A percentile compares a stretch with the other conserved stretches of the same genome.
Conservation (phyloP, 2,329 filamentous ascomycete species). For the Sarocladiaceae sp. region DNA sequence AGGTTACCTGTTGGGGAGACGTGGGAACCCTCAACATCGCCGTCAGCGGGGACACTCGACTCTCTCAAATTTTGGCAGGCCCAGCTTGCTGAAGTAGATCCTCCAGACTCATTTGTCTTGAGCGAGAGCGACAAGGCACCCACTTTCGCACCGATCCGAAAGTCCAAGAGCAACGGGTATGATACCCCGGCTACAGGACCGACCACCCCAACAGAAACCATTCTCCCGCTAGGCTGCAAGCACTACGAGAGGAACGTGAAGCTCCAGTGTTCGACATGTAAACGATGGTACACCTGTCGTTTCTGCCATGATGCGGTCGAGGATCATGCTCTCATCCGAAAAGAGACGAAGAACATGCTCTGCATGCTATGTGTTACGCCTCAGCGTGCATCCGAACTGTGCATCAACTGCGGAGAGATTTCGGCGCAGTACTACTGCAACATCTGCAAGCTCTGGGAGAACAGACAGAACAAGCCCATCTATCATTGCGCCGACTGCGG, state of each 20-base stretch:
- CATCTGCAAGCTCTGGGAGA: conserved; percentile 96
- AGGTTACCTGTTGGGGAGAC: conserved; percentile 19
- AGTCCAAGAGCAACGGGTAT: conserved; percentile 40
- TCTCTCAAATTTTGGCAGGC: conserved; percentile 58
- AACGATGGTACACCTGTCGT: conserved; percentile 90
- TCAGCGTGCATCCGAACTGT: conserved; percentile 76
- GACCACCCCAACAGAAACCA: conserved; percentile 19
- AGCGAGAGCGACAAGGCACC: conserved; percentile 59
- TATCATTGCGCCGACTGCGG: conserved; percentile 97
- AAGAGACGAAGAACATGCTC: conserved; percentile 89
- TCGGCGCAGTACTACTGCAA: conserved; percentile 89
- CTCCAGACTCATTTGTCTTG: conserved; percentile 42
- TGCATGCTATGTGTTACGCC: conserved; percentile 92
- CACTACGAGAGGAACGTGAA: conserved; percentile 98
- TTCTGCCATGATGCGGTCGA: conserved; percentile 88
- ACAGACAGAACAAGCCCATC: conserved; percentile 83
- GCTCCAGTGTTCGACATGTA: conserved; percentile 85
- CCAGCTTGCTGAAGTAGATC: conserved; percentile 33
- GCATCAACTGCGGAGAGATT: conserved; percentile 69
- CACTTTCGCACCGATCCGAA: conserved; percentile 59
- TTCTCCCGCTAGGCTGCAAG: conserved; percentile 67
- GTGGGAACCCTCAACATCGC: conserved; percentile 36
- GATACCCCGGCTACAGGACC: conserved; percentile 21
- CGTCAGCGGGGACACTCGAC: conserved; percentile 21
- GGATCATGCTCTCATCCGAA: conserved; percentile 73